Percentiles rank a stretch among this genome's conserved stretches.
Evolutionary conservation across 345 rosid species (phyloP).

Genomic region (Camelina laxa): DNA sequence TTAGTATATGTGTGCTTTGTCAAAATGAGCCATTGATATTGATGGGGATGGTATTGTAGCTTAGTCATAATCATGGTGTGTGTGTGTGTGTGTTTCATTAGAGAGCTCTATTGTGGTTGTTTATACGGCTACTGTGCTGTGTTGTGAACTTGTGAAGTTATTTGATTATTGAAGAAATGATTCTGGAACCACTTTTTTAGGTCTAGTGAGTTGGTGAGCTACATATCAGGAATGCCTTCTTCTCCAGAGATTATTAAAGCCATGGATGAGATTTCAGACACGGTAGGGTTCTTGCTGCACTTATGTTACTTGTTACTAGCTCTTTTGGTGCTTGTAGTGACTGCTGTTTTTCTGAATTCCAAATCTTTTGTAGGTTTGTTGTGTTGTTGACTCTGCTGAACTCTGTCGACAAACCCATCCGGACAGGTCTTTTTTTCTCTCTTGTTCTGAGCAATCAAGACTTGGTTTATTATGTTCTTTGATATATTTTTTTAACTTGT

Average conservation of each 20-base stretch:
- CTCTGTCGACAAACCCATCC: conserved; percentile 96
- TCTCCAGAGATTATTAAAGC: conserved; percentile 71
- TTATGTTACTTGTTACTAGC: not conserved
- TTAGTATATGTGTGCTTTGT: not conserved
- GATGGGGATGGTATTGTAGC: not conserved
- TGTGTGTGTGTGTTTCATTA: conserved; percentile 4
- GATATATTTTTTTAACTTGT: not conserved
- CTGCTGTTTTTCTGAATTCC: conserved; percentile 8
- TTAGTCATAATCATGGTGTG: not conserved
- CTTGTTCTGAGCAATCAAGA: not conserved
- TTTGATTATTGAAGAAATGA: conserved; percentile 12
- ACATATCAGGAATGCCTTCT: conserved; percentile 70
- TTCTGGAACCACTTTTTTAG: conserved; percentile 43
- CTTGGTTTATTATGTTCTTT: conserved; percentile 3
- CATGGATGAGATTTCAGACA: conserved; percentile 93
- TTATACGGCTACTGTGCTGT: not conserved
- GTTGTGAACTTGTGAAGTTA: conserved; percentile 23
- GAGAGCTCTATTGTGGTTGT: not conserved
- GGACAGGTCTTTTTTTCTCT: conserved; percentile 56
- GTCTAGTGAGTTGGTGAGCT: conserved; percentile 71
- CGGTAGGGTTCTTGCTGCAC: conserved; percentile 49
- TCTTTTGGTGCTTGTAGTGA: conserved; percentile 13
- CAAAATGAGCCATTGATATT: not conserved
- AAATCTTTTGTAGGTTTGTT: conserved; percentile 64
- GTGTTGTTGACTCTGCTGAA: conserved; percentile 94